Evolutionary conservation across 805 yeast species (phyloP).

Genomic region (Candida golubevii): DNA sequence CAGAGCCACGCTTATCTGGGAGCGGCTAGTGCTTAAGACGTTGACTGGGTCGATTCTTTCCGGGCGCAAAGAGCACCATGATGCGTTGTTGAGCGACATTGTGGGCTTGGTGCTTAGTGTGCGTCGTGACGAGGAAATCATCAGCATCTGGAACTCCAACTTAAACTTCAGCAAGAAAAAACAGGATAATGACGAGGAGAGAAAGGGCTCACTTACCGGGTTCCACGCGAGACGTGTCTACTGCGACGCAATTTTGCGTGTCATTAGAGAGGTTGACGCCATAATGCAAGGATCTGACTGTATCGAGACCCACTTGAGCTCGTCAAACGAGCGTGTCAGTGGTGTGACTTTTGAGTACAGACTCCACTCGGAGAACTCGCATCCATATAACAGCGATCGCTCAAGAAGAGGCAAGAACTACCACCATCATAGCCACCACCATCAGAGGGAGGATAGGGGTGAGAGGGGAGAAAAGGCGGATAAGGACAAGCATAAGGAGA

Average conservation of each 20-base stretch:
- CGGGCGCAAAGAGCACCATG: constrained; percentile 31
- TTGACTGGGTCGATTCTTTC: constrained; percentile 49
- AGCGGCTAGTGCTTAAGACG: constrained; percentile 48
- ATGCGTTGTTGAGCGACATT: constrained; percentile 45
- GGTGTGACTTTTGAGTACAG: constrained; percentile 47
- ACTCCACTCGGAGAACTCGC: constrained; percentile 37
- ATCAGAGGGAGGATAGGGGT: constrained; percentile 4
- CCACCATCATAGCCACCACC: constrained; percentile 10
- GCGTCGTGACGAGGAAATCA: constrained; percentile 54
- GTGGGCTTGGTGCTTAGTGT: constrained; percentile 58
- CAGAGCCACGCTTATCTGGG: constrained; percentile 48
- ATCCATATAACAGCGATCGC: constrained; percentile 12
- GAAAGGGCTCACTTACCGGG: constrained; percentile 32
- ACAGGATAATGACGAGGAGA: constrained; percentile 22
- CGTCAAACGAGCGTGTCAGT: constrained; percentile 38
- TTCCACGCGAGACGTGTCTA: constrained; percentile 43
- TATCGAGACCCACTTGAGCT: constrained; percentile 29
- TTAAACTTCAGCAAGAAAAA: constrained; percentile 27
- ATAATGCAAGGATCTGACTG: constrained; percentile 35
- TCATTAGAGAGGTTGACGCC: constrained; percentile 46
- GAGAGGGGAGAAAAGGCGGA: too few relatives aligned
- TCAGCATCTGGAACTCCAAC: constrained; percentile 60
- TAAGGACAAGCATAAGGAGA: too few relatives aligned
- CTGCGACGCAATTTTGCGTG: constrained; percentile 43
- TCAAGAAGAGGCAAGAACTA: constrained; percentile 12